Conservation (phyloP, 2,329 filamentous ascomycete genomes). For the Penicillium sp. region DNA sequence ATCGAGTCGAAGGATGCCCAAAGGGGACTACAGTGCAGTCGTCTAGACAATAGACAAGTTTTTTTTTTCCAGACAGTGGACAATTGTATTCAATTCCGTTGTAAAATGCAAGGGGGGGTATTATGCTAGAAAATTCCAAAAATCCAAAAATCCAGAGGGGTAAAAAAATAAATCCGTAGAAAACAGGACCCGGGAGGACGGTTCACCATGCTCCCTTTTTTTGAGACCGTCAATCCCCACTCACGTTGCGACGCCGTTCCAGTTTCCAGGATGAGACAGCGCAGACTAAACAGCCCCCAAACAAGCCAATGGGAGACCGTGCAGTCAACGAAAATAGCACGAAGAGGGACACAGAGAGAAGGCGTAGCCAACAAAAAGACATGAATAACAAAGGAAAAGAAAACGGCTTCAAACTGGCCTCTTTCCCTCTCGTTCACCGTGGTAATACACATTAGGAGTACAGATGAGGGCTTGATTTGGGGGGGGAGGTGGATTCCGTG, state of each 20-base stretch:
- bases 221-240: background rate
- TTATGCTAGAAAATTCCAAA: slow-evolving; percentile 12
- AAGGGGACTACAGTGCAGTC: no score
- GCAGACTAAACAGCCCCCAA: background rate
- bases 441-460: slow-evolving; percentile 24
- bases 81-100: background rate
- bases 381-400: background rate
- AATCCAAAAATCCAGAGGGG: background rate
- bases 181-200: no score
- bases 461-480: slow-evolving; percentile 13
- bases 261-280: background rate
- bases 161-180: background rate
- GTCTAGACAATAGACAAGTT: no score
- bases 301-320: background rate
- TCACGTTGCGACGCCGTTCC: background rate
- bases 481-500: slow-evolving; percentile 6
- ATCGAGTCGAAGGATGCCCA: no score
- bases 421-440: slow-evolving; percentile 10
- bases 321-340: no score
- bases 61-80: no score
- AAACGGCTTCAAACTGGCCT: background rate
- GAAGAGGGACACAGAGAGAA: background rate
- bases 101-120: slow-evolving; percentile 7
- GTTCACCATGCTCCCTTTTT: background rate
- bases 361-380: background rate